A percentile compares a stretch with the other conserved stretches of the same genome.
phyloP scores from a whole-genome alignment of 768 basidiomycete genomes.

The Gautieria morchelliformis region DNA sequence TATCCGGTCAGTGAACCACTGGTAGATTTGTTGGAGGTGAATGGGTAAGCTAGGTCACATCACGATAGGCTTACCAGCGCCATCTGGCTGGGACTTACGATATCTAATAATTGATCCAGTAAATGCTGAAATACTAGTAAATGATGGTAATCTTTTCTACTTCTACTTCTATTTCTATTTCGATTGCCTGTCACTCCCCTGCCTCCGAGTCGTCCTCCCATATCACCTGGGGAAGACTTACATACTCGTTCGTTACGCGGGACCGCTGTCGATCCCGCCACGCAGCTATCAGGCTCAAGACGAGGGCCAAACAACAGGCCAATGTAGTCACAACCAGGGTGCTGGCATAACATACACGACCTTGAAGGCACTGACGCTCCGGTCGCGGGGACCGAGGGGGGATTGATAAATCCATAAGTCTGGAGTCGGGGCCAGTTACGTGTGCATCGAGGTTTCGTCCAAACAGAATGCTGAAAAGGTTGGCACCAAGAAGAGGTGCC shows the following conservation, averaged over 20 bases:
- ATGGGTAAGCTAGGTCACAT: too few relatives aligned
- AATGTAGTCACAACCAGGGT: constrained; percentile 41
- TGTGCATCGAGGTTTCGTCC: constrained; percentile 76
- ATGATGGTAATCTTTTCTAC: too few relatives aligned
- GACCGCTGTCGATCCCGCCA: constrained; percentile 29
- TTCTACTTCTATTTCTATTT: too few relatives aligned
- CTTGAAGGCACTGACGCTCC: constrained; percentile 35
- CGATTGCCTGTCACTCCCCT: background rate
- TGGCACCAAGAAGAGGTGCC: constrained; percentile 64
- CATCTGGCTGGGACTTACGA: too few relatives aligned
- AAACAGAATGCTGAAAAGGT: constrained; percentile 77
- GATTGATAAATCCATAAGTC: background rate
- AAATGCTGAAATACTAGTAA: too few relatives aligned
- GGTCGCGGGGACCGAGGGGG: background rate
- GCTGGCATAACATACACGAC: constrained; percentile 49
- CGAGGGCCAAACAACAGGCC: constrained; percentile 36
- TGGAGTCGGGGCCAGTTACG: constrained; percentile 18
- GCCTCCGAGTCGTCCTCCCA: background rate
- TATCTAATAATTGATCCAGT: too few relatives aligned
- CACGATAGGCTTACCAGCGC: too few relatives aligned
- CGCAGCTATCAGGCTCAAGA: constrained; percentile 41
- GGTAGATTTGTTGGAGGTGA: too few relatives aligned
- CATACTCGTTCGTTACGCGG: background rate
- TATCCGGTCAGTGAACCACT: too few relatives aligned
- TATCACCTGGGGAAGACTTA: background rate